A percentile compares a stretch with the other conserved stretches of the same genome.
Conservation (phyloP, 768 basidiomycete genomes). For the Tulasnella sp. region DNA sequence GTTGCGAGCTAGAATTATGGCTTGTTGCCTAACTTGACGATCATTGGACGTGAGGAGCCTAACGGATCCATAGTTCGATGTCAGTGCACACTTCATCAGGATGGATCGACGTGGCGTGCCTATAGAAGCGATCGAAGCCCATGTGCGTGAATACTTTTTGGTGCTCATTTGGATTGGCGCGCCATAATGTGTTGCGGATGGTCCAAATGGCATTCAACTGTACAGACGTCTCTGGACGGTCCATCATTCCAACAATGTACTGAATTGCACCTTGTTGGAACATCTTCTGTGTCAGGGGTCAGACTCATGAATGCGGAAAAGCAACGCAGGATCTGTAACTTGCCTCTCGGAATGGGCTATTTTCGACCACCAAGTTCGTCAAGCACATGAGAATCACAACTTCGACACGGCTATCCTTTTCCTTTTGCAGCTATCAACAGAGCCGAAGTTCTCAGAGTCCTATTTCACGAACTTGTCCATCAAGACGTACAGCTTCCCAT, state of each 20-base stretch:
- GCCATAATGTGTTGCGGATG: slow-evolving; percentile 74
- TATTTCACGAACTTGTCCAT: slow-evolving; percentile 16
- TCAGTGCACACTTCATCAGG: not conserved
- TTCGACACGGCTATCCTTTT: slow-evolving; percentile 67
- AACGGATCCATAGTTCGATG: slow-evolving; percentile 17
- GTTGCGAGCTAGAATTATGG: slow-evolving; percentile 62
- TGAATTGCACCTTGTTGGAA: slow-evolving; percentile 65
- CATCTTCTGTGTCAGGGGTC: slow-evolving; percentile 47
- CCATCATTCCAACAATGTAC: slow-evolving; percentile 58
- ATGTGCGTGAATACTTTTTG: slow-evolving; percentile 61
- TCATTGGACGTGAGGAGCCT: slow-evolving; percentile 58
- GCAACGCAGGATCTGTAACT: slow-evolving; percentile 36
- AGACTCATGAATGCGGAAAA: slow-evolving; percentile 17
- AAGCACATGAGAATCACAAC: slow-evolving; percentile 68
- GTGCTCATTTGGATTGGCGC: slow-evolving; percentile 59
- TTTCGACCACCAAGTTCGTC: slow-evolving; percentile 83
- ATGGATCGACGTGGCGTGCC: slow-evolving; percentile 44
- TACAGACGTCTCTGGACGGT: slow-evolving; percentile 53
- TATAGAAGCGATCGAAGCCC: slow-evolving; percentile 58
- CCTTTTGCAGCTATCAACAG: slow-evolving; percentile 34
- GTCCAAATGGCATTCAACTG: slow-evolving; percentile 79
- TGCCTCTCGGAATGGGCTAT: slow-evolving; percentile 73
- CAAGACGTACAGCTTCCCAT: slow-evolving; percentile 50
- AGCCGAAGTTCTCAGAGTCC: slow-evolving; percentile 17
- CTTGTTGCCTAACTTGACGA: slow-evolving; percentile 63